These are phyloP conservation scores for Suhomyces canberraensis DNA, from an alignment of 805 yeast species.

Conservation along the genomic window DNA sequence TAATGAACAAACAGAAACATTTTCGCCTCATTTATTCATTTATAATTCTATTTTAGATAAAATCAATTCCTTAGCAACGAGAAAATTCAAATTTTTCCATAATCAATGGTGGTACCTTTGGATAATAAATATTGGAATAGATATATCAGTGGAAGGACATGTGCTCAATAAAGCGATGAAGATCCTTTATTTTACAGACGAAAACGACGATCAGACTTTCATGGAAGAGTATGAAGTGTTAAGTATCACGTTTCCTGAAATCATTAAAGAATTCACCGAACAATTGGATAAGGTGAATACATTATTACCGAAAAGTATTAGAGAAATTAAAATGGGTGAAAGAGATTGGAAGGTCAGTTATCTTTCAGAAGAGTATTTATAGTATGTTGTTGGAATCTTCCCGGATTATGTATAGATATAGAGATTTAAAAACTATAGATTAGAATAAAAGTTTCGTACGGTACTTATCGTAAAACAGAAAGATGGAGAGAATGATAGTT, in stretches of 20 bases:
- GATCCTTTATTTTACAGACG: constrained; percentile 19
- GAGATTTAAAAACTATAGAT: no score
- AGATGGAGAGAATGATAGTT: no score
- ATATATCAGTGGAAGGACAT: constrained; percentile 19
- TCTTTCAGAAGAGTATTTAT: constrained; percentile 6
- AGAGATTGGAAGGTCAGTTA: constrained; percentile 23
- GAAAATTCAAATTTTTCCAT: constrained; percentile 25
- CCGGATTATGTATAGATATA: no score
- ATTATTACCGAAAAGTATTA: constrained; percentile 17
- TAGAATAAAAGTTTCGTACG: no score
- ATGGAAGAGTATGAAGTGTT: constrained; percentile 17
- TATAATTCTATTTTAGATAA: constrained; percentile 31
- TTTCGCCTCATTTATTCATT: constrained; percentile 16
- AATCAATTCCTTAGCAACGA: constrained; percentile 35
- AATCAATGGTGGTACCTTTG: constrained; percentile 23
- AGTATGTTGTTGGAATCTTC: neutral
- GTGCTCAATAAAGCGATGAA: constrained; percentile 25
- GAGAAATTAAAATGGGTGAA: constrained; percentile 12
- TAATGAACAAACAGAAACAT: constrained; percentile 11
- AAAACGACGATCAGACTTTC: constrained; percentile 4
- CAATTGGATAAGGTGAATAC: constrained; percentile 15
- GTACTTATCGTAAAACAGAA: no score
- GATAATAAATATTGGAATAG: constrained; percentile 36
- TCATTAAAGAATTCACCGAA: constrained; percentile 13
- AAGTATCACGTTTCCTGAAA: constrained; percentile 13